These are phyloP conservation scores for Kitagawia praeruptora DNA, from an alignment of 129 eudicot genomes.

Conservation along the genomic window DNA sequence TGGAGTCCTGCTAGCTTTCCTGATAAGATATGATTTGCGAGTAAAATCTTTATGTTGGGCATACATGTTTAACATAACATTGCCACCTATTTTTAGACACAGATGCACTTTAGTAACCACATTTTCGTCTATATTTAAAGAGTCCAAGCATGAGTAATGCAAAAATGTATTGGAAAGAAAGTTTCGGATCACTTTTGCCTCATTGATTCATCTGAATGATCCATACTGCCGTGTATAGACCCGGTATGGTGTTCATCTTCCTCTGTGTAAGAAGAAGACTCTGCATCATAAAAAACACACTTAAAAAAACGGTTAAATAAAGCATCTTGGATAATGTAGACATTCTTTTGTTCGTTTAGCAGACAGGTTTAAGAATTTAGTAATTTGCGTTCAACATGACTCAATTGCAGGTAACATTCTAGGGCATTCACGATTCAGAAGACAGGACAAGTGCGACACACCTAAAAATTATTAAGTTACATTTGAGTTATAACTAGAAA, in stretches of 20 bases:
- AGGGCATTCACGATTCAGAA: not conserved
- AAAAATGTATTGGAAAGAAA: not conserved
- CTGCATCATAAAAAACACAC: not conserved
- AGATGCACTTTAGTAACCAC: not conserved
- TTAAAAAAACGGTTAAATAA: no score
- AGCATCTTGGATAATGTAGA: not conserved
- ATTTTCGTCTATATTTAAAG: not conserved
- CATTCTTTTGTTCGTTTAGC: not conserved
- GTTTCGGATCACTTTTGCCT: not conserved
- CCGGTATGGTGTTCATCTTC: not conserved
- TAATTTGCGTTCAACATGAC: not conserved
- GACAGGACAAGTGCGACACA: not conserved
- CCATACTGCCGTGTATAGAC: not conserved
- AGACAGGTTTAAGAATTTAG: not conserved
- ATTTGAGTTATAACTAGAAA: not conserved
- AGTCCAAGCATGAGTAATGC: not conserved
- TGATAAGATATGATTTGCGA: not conserved
- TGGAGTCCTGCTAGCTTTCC: not conserved
- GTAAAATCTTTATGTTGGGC: not conserved
- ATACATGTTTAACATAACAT: no score
- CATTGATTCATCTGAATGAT: not conserved
- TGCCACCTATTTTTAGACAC: not conserved
- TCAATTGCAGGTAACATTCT: not conserved
- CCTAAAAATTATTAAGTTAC: no score
- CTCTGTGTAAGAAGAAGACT: not conserved